Conservation (phyloP, 208 protist species). For the Angomonas ambiguus region DNA sequence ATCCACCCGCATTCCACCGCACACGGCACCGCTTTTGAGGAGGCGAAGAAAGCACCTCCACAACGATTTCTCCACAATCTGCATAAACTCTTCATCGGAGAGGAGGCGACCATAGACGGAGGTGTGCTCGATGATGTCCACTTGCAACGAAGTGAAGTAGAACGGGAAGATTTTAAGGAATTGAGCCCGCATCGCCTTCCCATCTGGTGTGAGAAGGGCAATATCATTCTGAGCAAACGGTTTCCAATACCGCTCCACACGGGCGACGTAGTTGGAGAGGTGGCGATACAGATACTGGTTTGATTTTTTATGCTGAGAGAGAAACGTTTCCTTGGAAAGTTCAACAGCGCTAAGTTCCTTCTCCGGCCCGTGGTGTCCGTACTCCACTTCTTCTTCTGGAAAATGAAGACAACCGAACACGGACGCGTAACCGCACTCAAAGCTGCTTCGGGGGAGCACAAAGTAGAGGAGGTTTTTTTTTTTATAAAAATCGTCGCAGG, state of each 20-base stretch:
- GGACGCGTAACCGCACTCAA: constrained; percentile 31
- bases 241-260: neutral
- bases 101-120: constrained; percentile 56
- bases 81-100: constrained; percentile 48
- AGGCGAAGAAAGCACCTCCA: constrained; percentile 18
- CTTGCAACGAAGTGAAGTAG: no score
- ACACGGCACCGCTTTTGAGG: constrained; percentile 21
- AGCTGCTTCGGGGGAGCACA: constrained; percentile 42
- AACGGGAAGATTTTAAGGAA: constrained; percentile 4
- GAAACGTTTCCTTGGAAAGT: constrained; percentile 18
- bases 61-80: constrained; percentile 15
- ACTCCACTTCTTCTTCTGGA: constrained; percentile 25
- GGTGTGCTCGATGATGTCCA: neutral
- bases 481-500: constrained; percentile 37
- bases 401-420: constrained; percentile 52
- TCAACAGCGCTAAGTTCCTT: constrained; percentile 15
- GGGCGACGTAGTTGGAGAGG: neutral
- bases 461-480: constrained; percentile 39
- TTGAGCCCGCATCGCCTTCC: neutral
- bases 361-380: constrained; percentile 18
- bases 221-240: neutral
- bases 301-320: neutral
- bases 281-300: neutral
- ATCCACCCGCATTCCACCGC: constrained; percentile 21
- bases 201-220: neutral